Evolutionary conservation across 345 rosid species (phyloP), one percentile per base, ranked within the genome.

Genomic region (Pseudoturritis turrita): DNA sequence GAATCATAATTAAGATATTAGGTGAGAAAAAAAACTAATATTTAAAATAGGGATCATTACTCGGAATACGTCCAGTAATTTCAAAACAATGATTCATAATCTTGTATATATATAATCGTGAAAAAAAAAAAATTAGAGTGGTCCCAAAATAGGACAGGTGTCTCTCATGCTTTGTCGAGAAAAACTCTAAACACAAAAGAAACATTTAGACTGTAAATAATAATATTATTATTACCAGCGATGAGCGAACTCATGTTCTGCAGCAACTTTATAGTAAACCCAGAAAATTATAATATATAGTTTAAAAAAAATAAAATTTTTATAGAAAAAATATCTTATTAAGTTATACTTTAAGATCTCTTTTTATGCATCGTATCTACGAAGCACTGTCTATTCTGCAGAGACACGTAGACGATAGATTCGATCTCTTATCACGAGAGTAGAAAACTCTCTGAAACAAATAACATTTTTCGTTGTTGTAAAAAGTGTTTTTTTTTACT

Each of bases 81-180:
- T 37, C 4, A 15, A 14, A 31, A 43, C 2, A 43, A 17, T 40
- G 13, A 53, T 54, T 25, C 44, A 61, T 11, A n/a, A 54, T n/a
- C n/a, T n/a, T n/a, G n/a, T n/a, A n/a, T n/a, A n/a, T 10, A 50
- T 65, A 52, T 6, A 66, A 52, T 19, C 23, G 40, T 53, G 64
- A 56, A 66, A 23, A 28, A 52, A 66, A 35, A 19, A 52, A 62
- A 69, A 44, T 64, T 10, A 62, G 70, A 70, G 53, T 76, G 79
- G 79, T 76, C 75, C 79, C 65, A 69, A 62, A 68, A 36, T 36
- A 25, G 50, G 73, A 68, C 79, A 75, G 69, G 78, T 75, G 79
- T 75, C 74, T 52, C 58, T 75, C 74, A 75, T 76, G 79, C 71
- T 69, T 76, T 70, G 71, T 68, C 74, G 74, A 75, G 57, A 45